Base-by-base conservation (phyloP, 2,329 filamentous ascomycete genomes). In the Parascedosporium putredinis region DNA sequence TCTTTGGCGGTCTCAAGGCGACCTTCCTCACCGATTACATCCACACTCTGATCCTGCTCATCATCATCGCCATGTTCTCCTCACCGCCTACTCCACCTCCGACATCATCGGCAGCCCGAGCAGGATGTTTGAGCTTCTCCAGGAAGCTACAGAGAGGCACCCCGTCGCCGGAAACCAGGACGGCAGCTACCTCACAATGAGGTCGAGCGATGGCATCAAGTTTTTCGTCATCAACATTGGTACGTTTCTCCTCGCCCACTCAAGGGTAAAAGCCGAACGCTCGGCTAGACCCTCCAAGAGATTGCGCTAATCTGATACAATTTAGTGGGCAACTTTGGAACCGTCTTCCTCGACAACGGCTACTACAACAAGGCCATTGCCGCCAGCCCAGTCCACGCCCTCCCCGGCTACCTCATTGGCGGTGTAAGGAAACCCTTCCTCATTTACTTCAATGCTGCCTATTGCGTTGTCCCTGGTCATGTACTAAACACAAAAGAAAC, bases 311-410 rank as follows among this genome's bases (percentile, higher is more conserved):
- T 6, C 5, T 22, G 6, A 5, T 31, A 27, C 1, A 16, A 23
- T 38, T 9, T n/a, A 51, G 84, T 90, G 31, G 87, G 87, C 36
- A 90, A 90, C 66, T 93, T 91, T 53, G 84, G 76, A 52, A 89
- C 86, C 1, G 86, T 94, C 3, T 94, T 94, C 70, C 74, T 88
- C 42, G 88, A 94, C 60, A 90, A 90, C 55, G 83, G 85, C 14
- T 95, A 94, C 70, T 95, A 89, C 68, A 93, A 95, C 74, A 95
- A 95, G 66, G 89, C 88, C 14, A 95, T 95, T 58, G 88, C 90
- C 5, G 88, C 90, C 0, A 84, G 81, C 20, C 88, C 88, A 1
- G 84, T 91, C 0, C 82, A 91, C 53, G 90, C 89, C 0, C 78
- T 96, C 2, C 89, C 89, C 0, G 89, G 89, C 16, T 95, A 95